Evolutionary conservation across 2,329 filamentous ascomycete genomes (phyloP).

Genomic region (Trichophaea hybrida): DNA sequence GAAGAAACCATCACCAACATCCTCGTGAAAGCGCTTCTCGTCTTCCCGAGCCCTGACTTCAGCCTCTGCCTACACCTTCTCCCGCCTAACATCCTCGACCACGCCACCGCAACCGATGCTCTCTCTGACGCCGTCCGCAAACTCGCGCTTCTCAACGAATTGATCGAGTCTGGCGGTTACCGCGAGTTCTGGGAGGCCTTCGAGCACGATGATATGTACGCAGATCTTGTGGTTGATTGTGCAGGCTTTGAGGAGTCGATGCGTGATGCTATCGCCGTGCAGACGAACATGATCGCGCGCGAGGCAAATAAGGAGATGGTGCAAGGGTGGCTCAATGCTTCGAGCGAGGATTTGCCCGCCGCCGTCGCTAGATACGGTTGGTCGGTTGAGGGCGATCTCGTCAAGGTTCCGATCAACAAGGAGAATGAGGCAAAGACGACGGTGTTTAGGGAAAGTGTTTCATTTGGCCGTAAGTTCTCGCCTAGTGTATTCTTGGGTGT

Average conservation of each 20-base stretch:
- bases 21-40: conserved; percentile 91
- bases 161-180: conserved; percentile 84
- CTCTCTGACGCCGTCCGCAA: conserved; percentile 85
- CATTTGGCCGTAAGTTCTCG: conserved; percentile 51
- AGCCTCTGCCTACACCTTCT: conserved; percentile 86
- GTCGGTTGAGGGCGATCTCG: conserved; percentile 53
- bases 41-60: conserved; percentile 95
- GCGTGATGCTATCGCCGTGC: conserved; percentile 74
- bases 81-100: conserved; percentile 60
- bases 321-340: conserved; percentile 60
- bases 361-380: conserved; percentile 50
- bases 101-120: conserved; percentile 44
- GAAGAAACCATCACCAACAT: conserved; percentile 98
- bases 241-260: conserved; percentile 89
- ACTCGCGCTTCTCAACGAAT: conserved; percentile 66
- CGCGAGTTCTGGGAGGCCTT: conserved; percentile 82
- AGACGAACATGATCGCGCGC: conserved; percentile 67
- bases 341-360: conserved; percentile 56
- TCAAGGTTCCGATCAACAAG: conserved; percentile 78
- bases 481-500: not conserved
- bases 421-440: conserved; percentile 96
- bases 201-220: conserved; percentile 87
- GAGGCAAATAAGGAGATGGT: conserved; percentile 54
- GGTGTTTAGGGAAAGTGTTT: conserved; percentile 89
- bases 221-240: conserved; percentile 87